A percentile compares a stretch with the other conserved stretches of the same genome.
Evolutionary conservation across 2,329 filamentous ascomycete species (phyloP).

Genomic region (Arthrobotrys pseudoclavata): DNA sequence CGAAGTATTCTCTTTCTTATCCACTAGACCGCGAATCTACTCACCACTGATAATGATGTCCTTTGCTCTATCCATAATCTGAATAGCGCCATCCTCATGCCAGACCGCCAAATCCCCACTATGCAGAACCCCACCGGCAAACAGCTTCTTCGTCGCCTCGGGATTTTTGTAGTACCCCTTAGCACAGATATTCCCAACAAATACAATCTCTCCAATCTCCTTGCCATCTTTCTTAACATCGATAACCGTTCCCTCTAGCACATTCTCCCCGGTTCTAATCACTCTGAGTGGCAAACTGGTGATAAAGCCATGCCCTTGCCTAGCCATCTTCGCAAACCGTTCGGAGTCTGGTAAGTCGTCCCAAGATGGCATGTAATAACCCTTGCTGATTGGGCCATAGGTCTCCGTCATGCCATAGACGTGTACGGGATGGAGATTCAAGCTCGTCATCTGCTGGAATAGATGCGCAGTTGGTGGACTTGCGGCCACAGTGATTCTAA

Average conservation of each 20-base stretch:
- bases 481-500: slow-evolving; percentile 91
- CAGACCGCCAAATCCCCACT: slow-evolving; percentile 93
- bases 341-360: slow-evolving; percentile 79
- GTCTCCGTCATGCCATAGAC: slow-evolving; percentile 82
- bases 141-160: slow-evolving; percentile 87
- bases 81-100: slow-evolving; percentile 89
- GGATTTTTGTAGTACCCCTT: slow-evolving; percentile 93
- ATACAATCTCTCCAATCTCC: slow-evolving; percentile 87
- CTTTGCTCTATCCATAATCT: slow-evolving; percentile 94
- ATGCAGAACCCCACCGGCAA: slow-evolving; percentile 86
- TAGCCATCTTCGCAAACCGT: slow-evolving; percentile 89
- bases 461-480: slow-evolving; percentile 89
- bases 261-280: slow-evolving; percentile 74
- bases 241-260: slow-evolving; percentile 74
- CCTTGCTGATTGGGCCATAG: slow-evolving; percentile 85
- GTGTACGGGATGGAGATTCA: slow-evolving; percentile 92
- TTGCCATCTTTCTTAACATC: slow-evolving; percentile 79
- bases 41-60: slow-evolving; percentile 96
- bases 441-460: slow-evolving; percentile 88
- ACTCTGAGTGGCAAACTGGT: slow-evolving; percentile 84
- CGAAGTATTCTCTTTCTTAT: neutral
- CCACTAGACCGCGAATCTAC: slow-evolving; percentile 61
- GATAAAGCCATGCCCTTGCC: slow-evolving; percentile 81
- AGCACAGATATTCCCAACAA: slow-evolving; percentile 83
- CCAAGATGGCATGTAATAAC: slow-evolving; percentile 89